These are phyloP conservation scores for Schizochytrium sp. DNA, from an alignment of 108 stramenopile species.

Conservation along the genomic window DNA sequence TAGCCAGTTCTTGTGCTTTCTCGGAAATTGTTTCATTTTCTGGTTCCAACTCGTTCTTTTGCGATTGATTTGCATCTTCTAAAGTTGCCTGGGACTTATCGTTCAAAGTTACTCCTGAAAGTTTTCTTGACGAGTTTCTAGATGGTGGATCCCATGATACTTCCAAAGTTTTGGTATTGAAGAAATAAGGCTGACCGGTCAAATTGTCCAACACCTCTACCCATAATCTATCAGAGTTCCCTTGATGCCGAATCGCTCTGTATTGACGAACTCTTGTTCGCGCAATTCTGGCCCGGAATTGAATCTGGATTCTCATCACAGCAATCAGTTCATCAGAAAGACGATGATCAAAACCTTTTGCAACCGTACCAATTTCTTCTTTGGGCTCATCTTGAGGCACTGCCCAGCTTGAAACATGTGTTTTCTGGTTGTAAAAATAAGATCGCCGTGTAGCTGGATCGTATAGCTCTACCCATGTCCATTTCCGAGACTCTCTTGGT, in stretches of 20 bases:
- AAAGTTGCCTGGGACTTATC: too few relatives aligned
- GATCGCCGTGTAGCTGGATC: neutral
- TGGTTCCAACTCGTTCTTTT: too few relatives aligned
- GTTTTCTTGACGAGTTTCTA: neutral
- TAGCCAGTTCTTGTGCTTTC: too few relatives aligned
- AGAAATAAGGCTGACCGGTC: constrained; percentile 6
- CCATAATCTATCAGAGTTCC: neutral
- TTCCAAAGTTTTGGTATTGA: constrained; percentile 12
- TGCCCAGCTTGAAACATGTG: neutral
- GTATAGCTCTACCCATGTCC: constrained; percentile 22
- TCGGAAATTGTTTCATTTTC: too few relatives aligned
- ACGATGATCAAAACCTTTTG: neutral
- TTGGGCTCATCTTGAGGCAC: neutral
- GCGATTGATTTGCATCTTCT: too few relatives aligned
- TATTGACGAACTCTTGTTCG: neutral
- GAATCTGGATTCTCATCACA: constrained; percentile 4
- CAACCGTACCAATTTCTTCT: neutral
- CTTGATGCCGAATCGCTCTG: constrained; percentile 1
- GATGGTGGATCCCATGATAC: constrained; percentile 34
- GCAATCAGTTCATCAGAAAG: neutral
- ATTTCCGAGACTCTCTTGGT: too few relatives aligned
- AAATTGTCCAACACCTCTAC: neutral
- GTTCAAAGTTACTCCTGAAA: neutral
- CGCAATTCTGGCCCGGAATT: neutral
- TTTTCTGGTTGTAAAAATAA: constrained; percentile 55